Evolutionary conservation across 1,284 basidiomycete species (phyloP).

Genomic region (Lentinus polychrous): DNA sequence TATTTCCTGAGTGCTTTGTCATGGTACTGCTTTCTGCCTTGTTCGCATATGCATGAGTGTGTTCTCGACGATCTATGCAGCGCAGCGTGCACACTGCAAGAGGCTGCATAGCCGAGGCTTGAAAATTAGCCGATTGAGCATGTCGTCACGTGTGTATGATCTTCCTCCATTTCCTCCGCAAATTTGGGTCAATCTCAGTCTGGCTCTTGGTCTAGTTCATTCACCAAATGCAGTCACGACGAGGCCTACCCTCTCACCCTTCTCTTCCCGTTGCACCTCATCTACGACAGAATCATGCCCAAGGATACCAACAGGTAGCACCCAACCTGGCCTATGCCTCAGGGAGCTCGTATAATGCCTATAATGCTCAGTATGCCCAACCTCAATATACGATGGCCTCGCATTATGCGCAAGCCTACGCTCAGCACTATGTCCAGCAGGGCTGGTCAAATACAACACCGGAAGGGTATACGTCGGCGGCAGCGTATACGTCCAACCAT

Average conservation of each 20-base stretch:
- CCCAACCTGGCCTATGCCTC: background rate
- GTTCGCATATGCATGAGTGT: background rate
- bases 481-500: conserved; percentile 33
- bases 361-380: conserved; percentile 9
- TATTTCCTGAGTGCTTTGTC: conserved; percentile 7
- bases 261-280: conserved; percentile 14
- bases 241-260: conserved; percentile 12
- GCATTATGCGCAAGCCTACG: conserved; percentile 60
- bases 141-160: too few relatives aligned
- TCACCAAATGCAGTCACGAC: conserved; percentile 8
- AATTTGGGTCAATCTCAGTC: too few relatives aligned
- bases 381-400: conserved; percentile 26
- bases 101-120: too few relatives aligned
- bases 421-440: conserved; percentile 18
- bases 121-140: too few relatives aligned
- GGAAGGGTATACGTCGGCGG: conserved; percentile 50
- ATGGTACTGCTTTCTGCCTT: background rate
- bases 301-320: background rate
- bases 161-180: too few relatives aligned
- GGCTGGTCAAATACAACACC: conserved; percentile 31
- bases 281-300: background rate
- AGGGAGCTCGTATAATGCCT: background rate
- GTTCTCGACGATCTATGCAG: too few relatives aligned
- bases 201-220: too few relatives aligned
- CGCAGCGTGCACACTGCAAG: too few relatives aligned